Conservation (phyloP, 352 stramenopile species). For the Phytophthora podocarpi region DNA sequence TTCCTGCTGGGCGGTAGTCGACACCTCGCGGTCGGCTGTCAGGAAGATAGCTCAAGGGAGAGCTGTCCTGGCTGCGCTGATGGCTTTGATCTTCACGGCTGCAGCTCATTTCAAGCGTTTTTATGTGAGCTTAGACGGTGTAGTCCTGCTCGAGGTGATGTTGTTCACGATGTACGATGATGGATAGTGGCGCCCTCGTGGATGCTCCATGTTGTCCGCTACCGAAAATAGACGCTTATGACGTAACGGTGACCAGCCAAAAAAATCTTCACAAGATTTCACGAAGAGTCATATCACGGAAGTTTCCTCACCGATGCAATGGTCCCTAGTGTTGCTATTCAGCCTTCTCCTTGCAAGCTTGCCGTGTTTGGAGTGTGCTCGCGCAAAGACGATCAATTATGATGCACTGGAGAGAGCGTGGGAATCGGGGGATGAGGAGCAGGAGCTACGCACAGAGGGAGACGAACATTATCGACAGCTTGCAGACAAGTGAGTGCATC, state of each 20-base stretch:
- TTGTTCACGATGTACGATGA: neutral
- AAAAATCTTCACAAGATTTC: constrained; percentile 27
- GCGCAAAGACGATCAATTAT: constrained; percentile 54
- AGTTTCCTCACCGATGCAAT: constrained; percentile 1
- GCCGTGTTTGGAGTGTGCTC: neutral
- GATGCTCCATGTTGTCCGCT: neutral
- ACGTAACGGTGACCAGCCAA: constrained; percentile 8
- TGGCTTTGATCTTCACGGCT: constrained; percentile 12
- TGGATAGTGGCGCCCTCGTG: constrained; percentile 1
- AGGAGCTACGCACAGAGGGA: constrained; percentile 51
- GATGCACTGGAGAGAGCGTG: constrained; percentile 70
- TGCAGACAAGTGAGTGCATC: constrained; percentile 38
- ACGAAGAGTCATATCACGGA: constrained; percentile 9
- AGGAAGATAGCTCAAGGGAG: neutral
- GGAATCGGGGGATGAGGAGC: constrained; percentile 51
- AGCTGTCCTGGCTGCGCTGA: constrained; percentile 3
- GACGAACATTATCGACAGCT: constrained; percentile 63
- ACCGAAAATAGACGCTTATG: constrained; percentile 16
- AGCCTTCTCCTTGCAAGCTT: constrained; percentile 7
- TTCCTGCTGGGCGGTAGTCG: too few species aligned
- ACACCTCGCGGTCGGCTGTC: too few species aligned
- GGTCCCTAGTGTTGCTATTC: neutral
- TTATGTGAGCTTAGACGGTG: neutral
- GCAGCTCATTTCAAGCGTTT: constrained; percentile 14
- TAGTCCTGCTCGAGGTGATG: neutral